A percentile compares a stretch with the other conserved stretches of the same genome.
phyloP scores from a whole-genome alignment of 768 basidiomycete genomes.

The Dioszegia hungarica region DNA sequence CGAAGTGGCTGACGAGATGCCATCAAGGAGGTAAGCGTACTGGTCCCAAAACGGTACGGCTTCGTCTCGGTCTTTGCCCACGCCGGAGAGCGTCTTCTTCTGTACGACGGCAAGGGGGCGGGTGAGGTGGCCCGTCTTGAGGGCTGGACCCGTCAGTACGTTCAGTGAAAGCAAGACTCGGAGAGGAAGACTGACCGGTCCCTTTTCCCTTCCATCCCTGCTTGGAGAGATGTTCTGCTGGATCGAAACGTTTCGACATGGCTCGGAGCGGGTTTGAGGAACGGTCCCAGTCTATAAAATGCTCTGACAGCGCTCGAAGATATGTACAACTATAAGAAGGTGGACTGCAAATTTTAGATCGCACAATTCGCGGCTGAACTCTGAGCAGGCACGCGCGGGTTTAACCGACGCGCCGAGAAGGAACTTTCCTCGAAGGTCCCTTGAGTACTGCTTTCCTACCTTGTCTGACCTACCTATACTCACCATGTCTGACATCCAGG shows the following conservation, averaged over 20 bases:
- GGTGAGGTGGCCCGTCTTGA: constrained; percentile 74
- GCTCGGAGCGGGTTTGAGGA: not conserved
- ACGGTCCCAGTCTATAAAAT: not conserved
- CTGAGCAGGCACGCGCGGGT: not conserved
- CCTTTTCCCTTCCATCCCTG: constrained; percentile 90
- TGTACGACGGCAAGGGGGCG: constrained; percentile 72
- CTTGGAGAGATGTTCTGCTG: constrained; percentile 57
- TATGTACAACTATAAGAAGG: too few relatives aligned
- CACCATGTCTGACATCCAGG: not conserved
- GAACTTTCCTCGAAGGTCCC: not conserved
- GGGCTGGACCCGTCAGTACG: too few relatives aligned
- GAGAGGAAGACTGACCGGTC: constrained; percentile 46
- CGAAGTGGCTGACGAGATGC: too few relatives aligned
- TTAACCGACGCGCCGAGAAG: not conserved
- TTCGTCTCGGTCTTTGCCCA: constrained; percentile 91
- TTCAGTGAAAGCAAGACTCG: not conserved
- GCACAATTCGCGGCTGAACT: not conserved
- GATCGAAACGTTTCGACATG: constrained; percentile 32
- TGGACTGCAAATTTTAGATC: not conserved
- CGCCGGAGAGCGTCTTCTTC: constrained; percentile 76
- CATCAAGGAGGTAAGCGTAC: too few relatives aligned
- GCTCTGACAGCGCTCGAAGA: too few relatives aligned
- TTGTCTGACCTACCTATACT: not conserved
- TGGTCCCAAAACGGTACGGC: constrained; percentile 99
- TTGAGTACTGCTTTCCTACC: not conserved